Evolutionary conservation across 139 green algal species (phyloP).

Genomic region (Haematococcus lacustris): DNA sequence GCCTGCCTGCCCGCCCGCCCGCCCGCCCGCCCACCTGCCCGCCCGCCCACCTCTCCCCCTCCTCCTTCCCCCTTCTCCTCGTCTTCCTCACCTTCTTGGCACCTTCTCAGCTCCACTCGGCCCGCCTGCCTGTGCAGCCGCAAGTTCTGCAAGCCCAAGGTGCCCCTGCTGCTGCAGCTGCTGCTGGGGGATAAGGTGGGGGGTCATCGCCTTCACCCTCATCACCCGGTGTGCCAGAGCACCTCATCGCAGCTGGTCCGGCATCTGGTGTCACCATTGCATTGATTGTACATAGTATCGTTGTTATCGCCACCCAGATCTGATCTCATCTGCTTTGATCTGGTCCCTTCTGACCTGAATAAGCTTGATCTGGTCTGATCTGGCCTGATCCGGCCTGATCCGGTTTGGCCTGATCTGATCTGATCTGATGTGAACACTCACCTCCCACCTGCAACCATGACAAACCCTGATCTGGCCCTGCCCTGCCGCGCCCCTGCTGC

Average conservation of each 20-base stretch:
- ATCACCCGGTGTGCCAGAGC: neutral
- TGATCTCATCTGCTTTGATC: neutral
- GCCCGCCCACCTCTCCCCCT: too few relatives aligned
- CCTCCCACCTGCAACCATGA: too few relatives aligned
- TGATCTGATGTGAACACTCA: too few relatives aligned
- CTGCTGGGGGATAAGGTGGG: conserved; percentile 50
- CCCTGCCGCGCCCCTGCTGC: too few relatives aligned
- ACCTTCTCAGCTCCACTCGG: neutral
- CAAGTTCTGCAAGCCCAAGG: conserved; percentile 42
- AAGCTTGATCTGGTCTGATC: too few relatives aligned
- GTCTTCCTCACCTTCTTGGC: neutral
- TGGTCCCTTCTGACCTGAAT: neutral
- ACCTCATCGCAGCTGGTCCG: neutral
- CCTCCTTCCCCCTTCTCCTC: neutral
- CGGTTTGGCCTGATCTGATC: too few relatives aligned
- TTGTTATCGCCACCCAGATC: neutral
- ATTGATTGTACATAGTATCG: neutral
- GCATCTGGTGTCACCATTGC: neutral
- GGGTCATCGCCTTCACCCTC: neutral
- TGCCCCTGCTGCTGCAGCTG: conserved; percentile 49
- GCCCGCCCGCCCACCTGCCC: too few relatives aligned
- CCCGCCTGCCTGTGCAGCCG: conserved; percentile 16
- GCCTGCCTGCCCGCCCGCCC: too few relatives aligned
- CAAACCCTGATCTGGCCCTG: too few relatives aligned
- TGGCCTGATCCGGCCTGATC: too few relatives aligned